Conservation (phyloP, 2,329 filamentous ascomycete species). For the Aspergillus flavus region DNA sequence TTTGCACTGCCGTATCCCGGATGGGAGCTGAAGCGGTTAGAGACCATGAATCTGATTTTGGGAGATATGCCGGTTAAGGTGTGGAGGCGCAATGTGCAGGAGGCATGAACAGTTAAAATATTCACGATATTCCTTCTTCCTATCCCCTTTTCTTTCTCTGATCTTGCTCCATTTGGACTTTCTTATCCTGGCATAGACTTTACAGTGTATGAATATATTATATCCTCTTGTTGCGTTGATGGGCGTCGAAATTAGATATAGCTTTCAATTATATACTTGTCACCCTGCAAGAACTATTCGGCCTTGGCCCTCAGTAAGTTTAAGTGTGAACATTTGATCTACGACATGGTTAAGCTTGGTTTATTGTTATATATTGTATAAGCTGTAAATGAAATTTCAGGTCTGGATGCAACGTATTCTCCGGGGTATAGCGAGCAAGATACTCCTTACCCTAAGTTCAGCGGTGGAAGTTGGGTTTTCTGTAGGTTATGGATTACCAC, state of each 20-base stretch:
- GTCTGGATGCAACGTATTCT: no score
- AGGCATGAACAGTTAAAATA: slow-evolving; percentile 7
- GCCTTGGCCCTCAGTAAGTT: no score
- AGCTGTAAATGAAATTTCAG: no score
- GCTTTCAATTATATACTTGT: not conserved
- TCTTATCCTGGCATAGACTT: not conserved
- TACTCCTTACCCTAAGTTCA: no score
- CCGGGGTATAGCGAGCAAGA: no score
- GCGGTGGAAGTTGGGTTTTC: no score
- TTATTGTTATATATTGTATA: no score
- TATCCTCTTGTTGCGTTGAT: not conserved
- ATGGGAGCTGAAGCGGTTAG: slow-evolving; percentile 30
- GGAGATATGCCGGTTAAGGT: slow-evolving; percentile 37
- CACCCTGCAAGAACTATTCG: not conserved
- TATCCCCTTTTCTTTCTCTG: not conserved
- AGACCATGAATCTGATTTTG: slow-evolving; percentile 36
- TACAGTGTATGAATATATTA: not conserved
- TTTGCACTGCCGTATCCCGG: slow-evolving; percentile 29
- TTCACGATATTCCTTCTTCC: slow-evolving; percentile 7
- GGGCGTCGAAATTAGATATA: not conserved
- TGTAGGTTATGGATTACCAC: no score
- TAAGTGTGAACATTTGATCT: no score
- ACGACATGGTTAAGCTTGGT: no score
- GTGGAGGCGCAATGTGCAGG: slow-evolving; percentile 25
- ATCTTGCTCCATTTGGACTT: not conserved